Evolutionary conservation across 2,329 filamentous ascomycete species (phyloP), one percentile per base, ranked within the genome.

Genomic region (Phyllosticta paracitricarpa): DNA sequence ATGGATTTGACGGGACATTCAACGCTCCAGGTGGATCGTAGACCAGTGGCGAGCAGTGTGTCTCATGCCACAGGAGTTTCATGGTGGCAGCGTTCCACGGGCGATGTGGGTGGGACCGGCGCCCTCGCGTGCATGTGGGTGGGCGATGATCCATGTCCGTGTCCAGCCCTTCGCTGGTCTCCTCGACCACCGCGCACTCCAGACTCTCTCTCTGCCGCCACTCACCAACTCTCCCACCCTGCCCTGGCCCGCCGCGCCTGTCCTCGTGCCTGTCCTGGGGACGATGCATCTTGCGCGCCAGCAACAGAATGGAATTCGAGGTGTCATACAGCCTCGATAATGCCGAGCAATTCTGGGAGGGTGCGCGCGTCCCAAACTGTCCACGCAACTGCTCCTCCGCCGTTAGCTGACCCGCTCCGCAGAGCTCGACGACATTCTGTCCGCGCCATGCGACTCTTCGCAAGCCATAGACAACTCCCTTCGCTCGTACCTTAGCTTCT

Each of bases 261-360:
- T 48, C 40, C 14, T 48, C 40, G 40, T 54, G 61, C 56, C 57
- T 54, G 51, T 28, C 35, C 57, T 57, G 59, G 54, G 35, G 57
- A 62, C 61, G 54, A 74, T 75, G 72, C 68, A 70, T 73, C 64
- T 72, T 67, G 64, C 64, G 66, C 66, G 65, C 66, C 71, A 70
- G 74, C 69, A 66, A 66, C 70, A 76, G 69, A 66, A 86, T 87
- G 84, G 77, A 89, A 78, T 83, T 84, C 76, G 87, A 91, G 75
- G 82, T 83, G 70, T 82, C 81, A 68, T 82, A 84, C 75, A 82
- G 80, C 71, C 81, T 89, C 75, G 88, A 92, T 76, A 87, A 85
- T 75, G 89, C 91, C 77, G 84, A 91, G 74, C 87, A 92, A 76
- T 91, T 96, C 78, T 97, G 91, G 93, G 82, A 86, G 76, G 89